These are phyloP conservation scores for Eimeria brunetti DNA, from an alignment of 169 alveolate species.

Conservation along the genomic window DNA sequence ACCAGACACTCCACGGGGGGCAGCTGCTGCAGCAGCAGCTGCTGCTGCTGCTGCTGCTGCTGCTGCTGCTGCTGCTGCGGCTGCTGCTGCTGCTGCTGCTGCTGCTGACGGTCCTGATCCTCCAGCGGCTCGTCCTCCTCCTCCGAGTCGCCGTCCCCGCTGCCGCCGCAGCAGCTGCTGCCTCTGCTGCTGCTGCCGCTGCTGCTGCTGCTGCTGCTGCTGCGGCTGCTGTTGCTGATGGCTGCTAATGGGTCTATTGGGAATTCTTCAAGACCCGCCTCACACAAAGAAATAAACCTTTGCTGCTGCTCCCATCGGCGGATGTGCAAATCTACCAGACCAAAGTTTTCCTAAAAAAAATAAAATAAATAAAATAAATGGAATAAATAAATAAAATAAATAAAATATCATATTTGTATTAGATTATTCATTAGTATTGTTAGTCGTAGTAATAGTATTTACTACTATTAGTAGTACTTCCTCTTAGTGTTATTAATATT, in stretches of 20 bases:
- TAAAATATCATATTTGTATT: not conserved
- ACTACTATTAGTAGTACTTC: too few species aligned
- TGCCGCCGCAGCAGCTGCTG: too few species aligned
- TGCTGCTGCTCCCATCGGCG: constrained; percentile 79
- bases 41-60: constrained; percentile 27
- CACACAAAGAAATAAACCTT: constrained; percentile 41
- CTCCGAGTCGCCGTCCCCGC: too few species aligned
- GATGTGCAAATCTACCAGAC: constrained; percentile 58
- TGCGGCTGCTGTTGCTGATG: not conserved
- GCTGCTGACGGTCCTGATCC: too few species aligned
- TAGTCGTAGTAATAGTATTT: too few species aligned
- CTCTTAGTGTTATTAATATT: too few species aligned
- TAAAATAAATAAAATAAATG: not conserved
- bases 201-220: constrained; percentile 21
- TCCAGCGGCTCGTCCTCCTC: too few species aligned
- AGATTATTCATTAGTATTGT: too few species aligned
- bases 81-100: too few species aligned
- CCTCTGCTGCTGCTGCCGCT: not conserved
- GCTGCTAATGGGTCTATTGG: constrained; percentile 46
- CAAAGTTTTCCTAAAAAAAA: constrained; percentile 59
- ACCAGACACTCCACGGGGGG: constrained; percentile 39
- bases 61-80: constrained; percentile 8
- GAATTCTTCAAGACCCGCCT: constrained; percentile 65
- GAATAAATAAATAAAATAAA: not conserved
- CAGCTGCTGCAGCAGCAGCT: constrained; percentile 36